phyloP scores from a whole-genome alignment of 352 stramenopile species.

The Thalassiosira mediterranea region DNA sequence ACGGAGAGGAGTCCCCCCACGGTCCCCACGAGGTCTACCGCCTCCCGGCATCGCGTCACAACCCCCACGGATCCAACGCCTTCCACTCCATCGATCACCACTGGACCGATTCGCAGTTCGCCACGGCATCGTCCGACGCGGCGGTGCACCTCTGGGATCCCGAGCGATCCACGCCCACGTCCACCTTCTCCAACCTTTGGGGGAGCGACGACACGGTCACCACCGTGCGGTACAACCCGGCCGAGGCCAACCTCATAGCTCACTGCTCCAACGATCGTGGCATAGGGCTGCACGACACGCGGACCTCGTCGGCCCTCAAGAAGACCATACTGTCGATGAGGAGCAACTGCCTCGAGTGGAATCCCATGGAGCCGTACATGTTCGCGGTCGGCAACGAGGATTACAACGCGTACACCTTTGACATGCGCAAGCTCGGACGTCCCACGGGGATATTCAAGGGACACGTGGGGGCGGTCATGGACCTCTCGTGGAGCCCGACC shows the following conservation, averaged over 20 bases:
- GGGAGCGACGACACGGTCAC: conserved; percentile 94
- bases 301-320: conserved; percentile 87
- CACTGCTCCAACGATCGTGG: conserved; percentile 92
- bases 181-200: conserved; percentile 86
- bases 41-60: conserved; percentile 25
- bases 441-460: conserved; percentile 96
- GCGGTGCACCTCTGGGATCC: conserved; percentile 96
- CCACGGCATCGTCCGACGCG: conserved; percentile 85
- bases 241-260: conserved; percentile 93
- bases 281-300: conserved; percentile 80
- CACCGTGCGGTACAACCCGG: conserved; percentile 93
- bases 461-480: conserved; percentile 97
- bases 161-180: conserved; percentile 90
- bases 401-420: conserved; percentile 98
- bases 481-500: conserved; percentile 96
- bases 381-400: conserved; percentile 99
- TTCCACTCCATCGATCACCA: conserved; percentile 98
- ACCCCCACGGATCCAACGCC: conserved; percentile 31
- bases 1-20: conserved; percentile 66
- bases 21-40: conserved; percentile 66
- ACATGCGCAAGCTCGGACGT: conserved; percentile 96
- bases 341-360: conserved; percentile 98
- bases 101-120: conserved; percentile 92
- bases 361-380: conserved; percentile 97
- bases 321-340: conserved; percentile 96